Percentiles rank a stretch among this genome's conserved stretches.
These are phyloP conservation scores for Nicotiana sylvestris DNA, from an alignment of 257 asterid species.

Conservation along the genomic window DNA sequence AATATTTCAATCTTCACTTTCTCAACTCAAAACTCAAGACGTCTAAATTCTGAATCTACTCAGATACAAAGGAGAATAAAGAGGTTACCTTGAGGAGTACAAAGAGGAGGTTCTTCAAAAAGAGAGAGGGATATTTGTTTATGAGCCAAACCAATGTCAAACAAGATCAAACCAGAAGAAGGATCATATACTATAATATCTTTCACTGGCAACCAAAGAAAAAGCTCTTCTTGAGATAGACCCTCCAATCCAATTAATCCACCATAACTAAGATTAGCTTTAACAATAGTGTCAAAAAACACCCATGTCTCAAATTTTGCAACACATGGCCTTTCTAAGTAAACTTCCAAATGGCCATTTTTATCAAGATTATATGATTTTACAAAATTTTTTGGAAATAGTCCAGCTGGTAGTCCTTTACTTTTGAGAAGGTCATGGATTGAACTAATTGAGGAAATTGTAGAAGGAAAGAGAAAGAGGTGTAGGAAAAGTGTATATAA, in stretches of 20 bases:
- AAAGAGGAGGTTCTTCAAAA: slow-evolving; percentile 82
- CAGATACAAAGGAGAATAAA: neutral
- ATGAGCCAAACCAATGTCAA: slow-evolving; percentile 81
- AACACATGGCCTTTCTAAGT: slow-evolving; percentile 66
- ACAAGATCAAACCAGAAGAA: slow-evolving; percentile 68
- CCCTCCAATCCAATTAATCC: slow-evolving; percentile 80
- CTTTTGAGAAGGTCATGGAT: slow-evolving; percentile 68
- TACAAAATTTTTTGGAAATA: slow-evolving; percentile 75
- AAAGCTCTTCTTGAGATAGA: slow-evolving; percentile 77
- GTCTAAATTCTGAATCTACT: too few species aligned
- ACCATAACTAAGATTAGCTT: slow-evolving; percentile 77
- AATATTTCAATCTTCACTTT: too few species aligned
- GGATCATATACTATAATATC: slow-evolving; percentile 80
- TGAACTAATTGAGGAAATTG: slow-evolving; percentile 13
- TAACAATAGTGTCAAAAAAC: slow-evolving; percentile 58
- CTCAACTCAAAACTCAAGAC: too few species aligned
- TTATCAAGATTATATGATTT: slow-evolving; percentile 47
- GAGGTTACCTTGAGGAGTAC: slow-evolving; percentile 55
- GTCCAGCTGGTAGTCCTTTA: slow-evolving; percentile 74
- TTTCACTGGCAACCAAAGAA: slow-evolving; percentile 82
- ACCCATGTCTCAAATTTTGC: slow-evolving; percentile 74
- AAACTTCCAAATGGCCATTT: slow-evolving; percentile 54
- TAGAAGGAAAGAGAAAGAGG: slow-evolving; percentile 19
- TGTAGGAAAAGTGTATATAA: slow-evolving; percentile 15
- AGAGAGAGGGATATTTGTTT: slow-evolving; percentile 78